Conservation (phyloP, 805 yeast species). For the Groenewaldozyma salmanticensis region DNA sequence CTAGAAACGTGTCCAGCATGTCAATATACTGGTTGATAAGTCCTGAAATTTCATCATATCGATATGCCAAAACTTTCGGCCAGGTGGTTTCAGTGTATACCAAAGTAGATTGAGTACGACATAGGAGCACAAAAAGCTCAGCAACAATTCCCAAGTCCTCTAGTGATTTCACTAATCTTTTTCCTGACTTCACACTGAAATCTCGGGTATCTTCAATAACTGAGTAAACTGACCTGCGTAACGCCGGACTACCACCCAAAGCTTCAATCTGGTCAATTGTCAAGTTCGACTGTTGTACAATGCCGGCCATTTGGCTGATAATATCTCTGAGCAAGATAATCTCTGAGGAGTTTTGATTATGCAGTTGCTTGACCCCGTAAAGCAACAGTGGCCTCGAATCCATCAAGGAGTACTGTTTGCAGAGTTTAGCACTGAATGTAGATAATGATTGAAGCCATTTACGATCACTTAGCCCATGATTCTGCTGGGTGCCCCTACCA, state of each 20-base stretch:
- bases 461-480: constrained; percentile 69
- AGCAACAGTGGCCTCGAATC: constrained; percentile 52
- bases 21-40: constrained; percentile 59
- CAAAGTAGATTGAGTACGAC: constrained; percentile 37
- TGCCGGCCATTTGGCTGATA: constrained; percentile 67
- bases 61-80: constrained; percentile 54
- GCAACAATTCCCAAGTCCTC: constrained; percentile 33
- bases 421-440: constrained; percentile 64
- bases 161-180: constrained; percentile 39
- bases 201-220: constrained; percentile 54
- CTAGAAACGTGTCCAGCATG: constrained; percentile 43
- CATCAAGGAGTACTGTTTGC: constrained; percentile 45
- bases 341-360: constrained; percentile 47
- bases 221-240: constrained; percentile 45
- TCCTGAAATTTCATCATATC: constrained; percentile 61
- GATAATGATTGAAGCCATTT: constrained; percentile 81
- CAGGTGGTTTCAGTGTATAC: constrained; percentile 28
- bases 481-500: constrained; percentile 58
- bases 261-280: constrained; percentile 54
- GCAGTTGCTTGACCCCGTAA: constrained; percentile 54
- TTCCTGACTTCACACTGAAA: constrained; percentile 38
- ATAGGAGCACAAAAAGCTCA: constrained; percentile 59
- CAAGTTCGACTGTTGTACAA: constrained; percentile 58
- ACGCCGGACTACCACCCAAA: constrained; percentile 53
- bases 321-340: constrained; percentile 59